Evolutionary conservation across 495 filamentous ascomycete genomes (phyloP).

Genomic region (Jackrogersella minutella): DNA sequence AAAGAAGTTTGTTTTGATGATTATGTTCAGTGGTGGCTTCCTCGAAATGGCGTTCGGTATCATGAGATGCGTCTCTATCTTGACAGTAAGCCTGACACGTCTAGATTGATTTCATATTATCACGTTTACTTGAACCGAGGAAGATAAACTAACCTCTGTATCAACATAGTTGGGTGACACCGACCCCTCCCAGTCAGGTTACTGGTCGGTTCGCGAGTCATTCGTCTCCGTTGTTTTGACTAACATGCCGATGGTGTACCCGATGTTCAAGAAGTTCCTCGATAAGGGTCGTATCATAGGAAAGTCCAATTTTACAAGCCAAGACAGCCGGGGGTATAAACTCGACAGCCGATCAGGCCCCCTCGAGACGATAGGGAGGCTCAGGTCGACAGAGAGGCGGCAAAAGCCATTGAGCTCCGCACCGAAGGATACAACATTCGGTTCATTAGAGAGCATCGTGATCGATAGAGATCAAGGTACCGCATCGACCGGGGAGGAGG

Average conservation of each 20-base stretch:
- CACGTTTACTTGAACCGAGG: not conserved
- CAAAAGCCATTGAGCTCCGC: constrained; percentile 54
- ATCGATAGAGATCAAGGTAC: not conserved
- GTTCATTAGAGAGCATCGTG: constrained; percentile 55
- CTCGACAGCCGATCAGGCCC: constrained; percentile 30
- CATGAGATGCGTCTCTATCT: constrained; percentile 64
- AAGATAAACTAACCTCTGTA: not conserved
- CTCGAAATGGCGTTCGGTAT: constrained; percentile 68
- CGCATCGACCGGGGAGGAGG: not conserved
- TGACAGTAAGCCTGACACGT: constrained; percentile 54
- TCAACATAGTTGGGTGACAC: constrained; percentile 48
- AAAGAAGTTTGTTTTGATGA: constrained; percentile 61
- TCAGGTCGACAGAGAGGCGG: no score
- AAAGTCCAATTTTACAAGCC: constrained; percentile 12
- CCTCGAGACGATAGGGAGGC: constrained; percentile 41
- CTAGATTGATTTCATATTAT: no score
- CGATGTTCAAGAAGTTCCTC: constrained; percentile 48
- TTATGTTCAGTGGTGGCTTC: constrained; percentile 67
- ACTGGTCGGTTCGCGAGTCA: constrained; percentile 70
- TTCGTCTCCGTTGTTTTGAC: constrained; percentile 68
- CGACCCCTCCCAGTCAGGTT: constrained; percentile 61
- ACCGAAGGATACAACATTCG: constrained; percentile 50
- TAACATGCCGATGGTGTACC: constrained; percentile 69
- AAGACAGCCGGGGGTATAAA: constrained; percentile 33
- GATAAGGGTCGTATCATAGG: constrained; percentile 43